Evolutionary conservation across 1,284 basidiomycete species (phyloP).

Genomic region (Apiotrichum gamsii): DNA sequence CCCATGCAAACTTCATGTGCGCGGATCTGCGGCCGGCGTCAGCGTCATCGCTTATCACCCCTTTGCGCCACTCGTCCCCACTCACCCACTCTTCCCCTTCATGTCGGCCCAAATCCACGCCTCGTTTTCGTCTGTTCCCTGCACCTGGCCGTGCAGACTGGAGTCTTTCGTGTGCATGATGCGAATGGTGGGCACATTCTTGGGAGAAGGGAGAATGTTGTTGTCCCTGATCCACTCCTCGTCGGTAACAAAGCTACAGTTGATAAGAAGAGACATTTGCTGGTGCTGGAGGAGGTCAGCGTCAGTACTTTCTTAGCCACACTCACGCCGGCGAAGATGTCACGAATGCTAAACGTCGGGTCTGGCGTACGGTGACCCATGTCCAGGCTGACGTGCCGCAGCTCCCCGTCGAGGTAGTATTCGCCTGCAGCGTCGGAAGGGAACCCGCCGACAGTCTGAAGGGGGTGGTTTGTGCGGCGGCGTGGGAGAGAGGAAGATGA

Average conservation of each 20-base stretch:
- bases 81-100: slow-evolving; percentile 30
- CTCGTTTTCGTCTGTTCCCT: slow-evolving; percentile 26
- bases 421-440: slow-evolving; percentile 40
- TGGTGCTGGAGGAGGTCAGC: slow-evolving; percentile 20
- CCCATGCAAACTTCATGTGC: slow-evolving; percentile 46
- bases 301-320: fast-evolving
- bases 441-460: slow-evolving; percentile 26
- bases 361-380: slow-evolving; percentile 21
- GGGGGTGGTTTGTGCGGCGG: slow-evolving; percentile 22
- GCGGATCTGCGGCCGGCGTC: slow-evolving; percentile 11
- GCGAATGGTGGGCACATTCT: slow-evolving; percentile 28
- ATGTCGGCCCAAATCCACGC: slow-evolving; percentile 36
- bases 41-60: not conserved
- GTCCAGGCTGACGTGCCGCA: slow-evolving; percentile 29
- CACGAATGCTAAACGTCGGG: slow-evolving; percentile 22
- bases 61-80: too few relatives aligned
- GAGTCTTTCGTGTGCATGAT: slow-evolving; percentile 11
- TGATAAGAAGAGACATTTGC: slow-evolving; percentile 35
- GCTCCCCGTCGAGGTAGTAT: slow-evolving; percentile 39
- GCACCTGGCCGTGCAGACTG: slow-evolving; percentile 29
- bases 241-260: slow-evolving; percentile 35
- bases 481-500: slow-evolving; percentile 1
- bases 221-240: slow-evolving; percentile 29
- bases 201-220: slow-evolving; percentile 26
- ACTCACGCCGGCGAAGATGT: slow-evolving; percentile 37